Evolutionary conservation across 441 rosid genomes (phyloP).

Genomic region (Gossypium gossypioides): DNA sequence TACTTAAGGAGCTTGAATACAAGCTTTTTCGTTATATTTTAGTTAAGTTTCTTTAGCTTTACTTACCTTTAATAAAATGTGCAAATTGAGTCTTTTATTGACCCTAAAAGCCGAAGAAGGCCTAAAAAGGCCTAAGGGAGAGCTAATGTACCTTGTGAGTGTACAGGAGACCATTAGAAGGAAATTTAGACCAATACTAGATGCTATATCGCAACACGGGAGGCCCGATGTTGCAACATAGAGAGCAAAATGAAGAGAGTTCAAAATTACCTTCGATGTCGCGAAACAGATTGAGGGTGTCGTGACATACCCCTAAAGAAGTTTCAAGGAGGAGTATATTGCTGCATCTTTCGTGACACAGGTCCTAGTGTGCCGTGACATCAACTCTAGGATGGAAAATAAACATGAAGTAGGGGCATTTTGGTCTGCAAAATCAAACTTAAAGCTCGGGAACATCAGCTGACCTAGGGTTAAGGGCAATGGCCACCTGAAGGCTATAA

Average conservation of each 20-base stretch:
- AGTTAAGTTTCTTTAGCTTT: background rate
- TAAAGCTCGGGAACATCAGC: background rate
- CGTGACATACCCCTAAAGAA: background rate
- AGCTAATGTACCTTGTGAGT: background rate
- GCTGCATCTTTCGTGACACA: background rate
- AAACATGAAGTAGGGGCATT: background rate
- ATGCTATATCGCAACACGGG: background rate
- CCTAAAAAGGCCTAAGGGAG: background rate
- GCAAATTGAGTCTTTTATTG: background rate
- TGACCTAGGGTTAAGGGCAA: background rate
- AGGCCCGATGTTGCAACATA: background rate
- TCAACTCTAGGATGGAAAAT: background rate
- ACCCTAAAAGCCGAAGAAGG: background rate
- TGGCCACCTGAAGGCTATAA: background rate
- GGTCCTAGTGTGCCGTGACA: background rate
- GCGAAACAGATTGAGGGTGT: background rate
- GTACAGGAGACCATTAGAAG: background rate
- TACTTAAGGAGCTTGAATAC: background rate
- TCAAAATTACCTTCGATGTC: background rate
- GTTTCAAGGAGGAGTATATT: background rate
- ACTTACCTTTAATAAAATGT: background rate
- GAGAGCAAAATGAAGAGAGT: background rate
- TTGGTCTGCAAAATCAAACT: background rate
- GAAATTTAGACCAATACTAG: background rate
- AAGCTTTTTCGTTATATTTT: background rate